Evolutionary conservation across 2,329 filamentous ascomycete species (phyloP).

Genomic region (Waltergamsia citrina): DNA sequence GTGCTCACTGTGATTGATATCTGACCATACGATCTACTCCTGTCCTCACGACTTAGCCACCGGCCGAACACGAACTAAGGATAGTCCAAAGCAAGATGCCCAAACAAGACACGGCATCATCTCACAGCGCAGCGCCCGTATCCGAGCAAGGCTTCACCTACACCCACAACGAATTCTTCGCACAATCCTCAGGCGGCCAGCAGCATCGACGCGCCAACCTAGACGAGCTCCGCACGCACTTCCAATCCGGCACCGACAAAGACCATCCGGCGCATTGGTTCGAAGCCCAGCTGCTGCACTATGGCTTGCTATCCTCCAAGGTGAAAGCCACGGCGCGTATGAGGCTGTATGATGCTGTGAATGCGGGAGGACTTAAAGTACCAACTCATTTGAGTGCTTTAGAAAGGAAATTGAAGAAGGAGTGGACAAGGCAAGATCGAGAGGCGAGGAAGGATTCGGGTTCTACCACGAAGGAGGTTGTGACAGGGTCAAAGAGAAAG

Average conservation of each 20-base stretch:
- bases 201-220: conserved; percentile 33
- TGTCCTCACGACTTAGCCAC: no score
- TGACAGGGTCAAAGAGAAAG: conserved; percentile 18
- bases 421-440: conserved; percentile 41
- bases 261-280: conserved; percentile 53
- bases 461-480: not conserved
- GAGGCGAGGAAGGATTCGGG: conserved; percentile 33
- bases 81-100: no score
- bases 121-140: no score
- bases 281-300: conserved; percentile 53
- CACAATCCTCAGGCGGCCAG: conserved; percentile 29
- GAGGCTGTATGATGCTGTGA: conserved; percentile 47
- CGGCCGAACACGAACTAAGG: no score
- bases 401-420: conserved; percentile 46
- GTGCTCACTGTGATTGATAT: no score
- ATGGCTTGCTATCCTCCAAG: conserved; percentile 46
- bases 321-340: conserved; percentile 49
- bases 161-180: conserved; percentile 30
- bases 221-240: conserved; percentile 32
- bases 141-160: conserved; percentile 30
- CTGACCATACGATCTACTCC: no score
- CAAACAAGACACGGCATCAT: no score
- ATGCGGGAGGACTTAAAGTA: conserved; percentile 33
- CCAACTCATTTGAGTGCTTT: conserved; percentile 36
- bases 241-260: conserved; percentile 27